Evolutionary conservation across 345 rosid species (phyloP), one percentile per base, ranked within the genome.

Genomic region (Rhodomyrtus tomentosa): DNA sequence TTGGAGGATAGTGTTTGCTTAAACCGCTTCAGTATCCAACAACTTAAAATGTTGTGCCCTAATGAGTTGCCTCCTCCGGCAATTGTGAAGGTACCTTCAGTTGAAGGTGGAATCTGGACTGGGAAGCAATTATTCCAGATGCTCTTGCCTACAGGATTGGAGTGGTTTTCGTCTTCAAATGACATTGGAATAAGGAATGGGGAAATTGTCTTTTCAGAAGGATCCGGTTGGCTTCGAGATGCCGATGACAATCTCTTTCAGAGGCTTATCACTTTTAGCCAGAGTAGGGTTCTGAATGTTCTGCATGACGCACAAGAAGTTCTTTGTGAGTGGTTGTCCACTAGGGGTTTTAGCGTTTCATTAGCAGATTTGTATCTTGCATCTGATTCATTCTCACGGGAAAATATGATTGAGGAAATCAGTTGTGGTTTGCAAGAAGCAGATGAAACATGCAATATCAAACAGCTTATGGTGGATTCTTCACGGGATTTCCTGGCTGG

Each of bases 261-360:
- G 87, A 90, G 93, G 72, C 91, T 97, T 55, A 83, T 91, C n/a
- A 88, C 91, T 82, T 85, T 90, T 21, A 86, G 84, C 80, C 92
- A 86, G 84, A 88, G 83, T 80, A 87, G 87, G 85, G 89, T 89
- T 68, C 94, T 97, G n/a, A 95, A 95, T 53, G 87, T 95, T 87
- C 84, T 97, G 85, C 84, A 89, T 85, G 86, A 88, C 21, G 93
- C 96, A 73, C 99, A 97, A 88, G 94, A 91, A 91, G 92, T 93
- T 91, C 93, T 97, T 56, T 95, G 98, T 27, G 95, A 97, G 89
- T 95, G 98, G 98, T 85, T 97, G 89, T 88, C 93, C 55, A 88
- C 80, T 88, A 91, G 96, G 80, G 99, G 99, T 16, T 83, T 95
- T 53, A 97, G 98, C 36, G 98, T 95, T 50, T 94, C 99, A 3